These are phyloP conservation scores for Colletotrichum simmondsii DNA, from an alignment of 2,329 filamentous ascomycete genomes.

Conservation along the genomic window DNA sequence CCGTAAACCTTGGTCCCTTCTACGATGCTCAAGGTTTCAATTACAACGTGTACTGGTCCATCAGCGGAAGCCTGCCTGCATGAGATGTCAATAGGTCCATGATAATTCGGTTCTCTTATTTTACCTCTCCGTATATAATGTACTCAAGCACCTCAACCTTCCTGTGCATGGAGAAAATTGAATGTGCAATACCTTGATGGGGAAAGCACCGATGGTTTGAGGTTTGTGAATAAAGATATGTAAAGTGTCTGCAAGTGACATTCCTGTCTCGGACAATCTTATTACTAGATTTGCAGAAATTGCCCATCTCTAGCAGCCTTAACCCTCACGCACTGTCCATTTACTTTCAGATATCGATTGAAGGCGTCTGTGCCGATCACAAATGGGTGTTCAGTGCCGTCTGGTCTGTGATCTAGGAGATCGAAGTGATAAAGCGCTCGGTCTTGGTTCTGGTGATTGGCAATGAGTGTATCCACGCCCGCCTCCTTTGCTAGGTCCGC, in stretches of 20 bases:
- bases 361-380: constrained; percentile 16
- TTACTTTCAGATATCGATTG: background rate
- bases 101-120: background rate
- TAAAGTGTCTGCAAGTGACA: background rate
- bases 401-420: constrained; percentile 4
- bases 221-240: background rate
- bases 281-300: background rate
- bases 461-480: constrained; percentile 16
- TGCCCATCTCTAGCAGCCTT: constrained; percentile 19
- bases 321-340: background rate
- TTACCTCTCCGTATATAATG: no score
- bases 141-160: no score
- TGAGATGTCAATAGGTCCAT: background rate
- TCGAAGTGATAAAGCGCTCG: constrained; percentile 17
- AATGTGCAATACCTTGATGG: no score
- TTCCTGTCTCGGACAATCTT: background rate
- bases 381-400: constrained; percentile 1
- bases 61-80: constrained; percentile 15
- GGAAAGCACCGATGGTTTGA: background rate
- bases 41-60: constrained; percentile 54
- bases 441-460: constrained; percentile 19
- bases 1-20: constrained; percentile 49
- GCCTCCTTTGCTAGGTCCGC: constrained; percentile 5
- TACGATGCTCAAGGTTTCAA: constrained; percentile 54
- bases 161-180: no score